Percentiles rank a stretch among this genome's conserved stretches.
Evolutionary conservation across 441 rosid genomes (phyloP).

Genomic region (Eruca vesicaria): DNA sequence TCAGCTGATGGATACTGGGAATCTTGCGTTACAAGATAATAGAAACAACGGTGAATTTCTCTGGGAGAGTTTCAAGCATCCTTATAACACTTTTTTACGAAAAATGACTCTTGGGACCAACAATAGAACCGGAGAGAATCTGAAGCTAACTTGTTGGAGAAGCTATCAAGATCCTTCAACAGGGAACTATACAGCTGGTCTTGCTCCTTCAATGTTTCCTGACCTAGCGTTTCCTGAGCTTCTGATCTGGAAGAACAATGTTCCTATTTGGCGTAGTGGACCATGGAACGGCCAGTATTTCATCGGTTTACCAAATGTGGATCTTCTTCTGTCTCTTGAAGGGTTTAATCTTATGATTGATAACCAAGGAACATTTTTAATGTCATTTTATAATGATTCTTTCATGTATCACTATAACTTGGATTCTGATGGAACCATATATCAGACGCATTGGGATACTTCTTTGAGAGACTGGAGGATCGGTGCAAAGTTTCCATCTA

Average conservation of each 20-base stretch:
- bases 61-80: constrained; percentile 56
- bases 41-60: constrained; percentile 8
- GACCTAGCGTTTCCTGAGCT: constrained; percentile 19
- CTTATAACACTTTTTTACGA: constrained; percentile 30
- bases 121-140: constrained; percentile 23
- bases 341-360: constrained; percentile 31
- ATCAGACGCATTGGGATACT: constrained; percentile 26
- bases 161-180: constrained; percentile 44
- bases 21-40: constrained; percentile 35
- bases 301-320: constrained; percentile 39
- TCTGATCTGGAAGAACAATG: constrained; percentile 39
- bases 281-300: constrained; percentile 49
- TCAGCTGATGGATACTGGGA: constrained; percentile 42
- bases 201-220: constrained; percentile 22
- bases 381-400: constrained; percentile 18
- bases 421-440: constrained; percentile 32
- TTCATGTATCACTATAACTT: constrained; percentile 12
- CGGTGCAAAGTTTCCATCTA: constrained; percentile 7
- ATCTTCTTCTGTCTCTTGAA: constrained; percentile 13
- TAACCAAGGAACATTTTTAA: constrained; percentile 19
- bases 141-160: constrained; percentile 47
- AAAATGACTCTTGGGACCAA: constrained; percentile 32
- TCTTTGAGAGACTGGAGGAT: constrained; percentile 9
- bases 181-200: constrained; percentile 41
- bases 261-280: constrained; percentile 45